Conservation (phyloP, 139 green algal genomes). For the Trebouxia sp. region DNA sequence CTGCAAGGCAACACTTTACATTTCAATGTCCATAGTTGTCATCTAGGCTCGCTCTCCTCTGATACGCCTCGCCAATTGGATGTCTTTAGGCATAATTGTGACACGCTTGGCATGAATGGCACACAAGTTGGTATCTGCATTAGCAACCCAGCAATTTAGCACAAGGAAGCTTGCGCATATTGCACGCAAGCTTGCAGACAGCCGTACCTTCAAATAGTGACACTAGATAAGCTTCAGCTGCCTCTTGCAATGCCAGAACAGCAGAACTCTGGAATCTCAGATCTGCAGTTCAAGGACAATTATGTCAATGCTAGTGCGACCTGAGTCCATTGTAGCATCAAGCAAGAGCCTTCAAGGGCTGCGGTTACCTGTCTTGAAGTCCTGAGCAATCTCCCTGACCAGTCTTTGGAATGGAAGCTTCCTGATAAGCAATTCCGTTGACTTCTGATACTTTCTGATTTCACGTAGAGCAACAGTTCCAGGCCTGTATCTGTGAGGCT, state of each 20-base stretch:
- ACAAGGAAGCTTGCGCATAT: neutral
- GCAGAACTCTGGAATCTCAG: constrained; percentile 96
- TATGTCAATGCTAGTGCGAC: too few relatives aligned
- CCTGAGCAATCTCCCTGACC: constrained; percentile 90
- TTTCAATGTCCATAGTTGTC: too few relatives aligned
- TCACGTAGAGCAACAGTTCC: constrained; percentile 90
- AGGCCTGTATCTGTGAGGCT: constrained; percentile 86
- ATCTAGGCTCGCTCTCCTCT: constrained; percentile 80
- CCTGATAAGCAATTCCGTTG: constrained; percentile 84
- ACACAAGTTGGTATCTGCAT: constrained; percentile 76
- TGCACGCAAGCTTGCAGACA: too few relatives aligned
- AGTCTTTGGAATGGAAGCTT: constrained; percentile 93
- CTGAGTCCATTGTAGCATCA: neutral
- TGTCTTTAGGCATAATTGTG: constrained; percentile 97
- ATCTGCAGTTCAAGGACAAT: constrained; percentile 51
- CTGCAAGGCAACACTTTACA: too few relatives aligned
- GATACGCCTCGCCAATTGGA: constrained; percentile 92
- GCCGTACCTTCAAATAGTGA: constrained; percentile 95
- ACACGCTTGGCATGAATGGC: constrained; percentile 93
- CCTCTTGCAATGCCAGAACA: constrained; percentile 95
- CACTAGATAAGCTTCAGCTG: constrained; percentile 96
- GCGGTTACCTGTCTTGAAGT: constrained; percentile 69
- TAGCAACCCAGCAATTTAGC: neutral
- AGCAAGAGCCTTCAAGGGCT: constrained; percentile 53
- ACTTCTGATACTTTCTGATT: constrained; percentile 88